Base-by-base conservation (phyloP, 345 rosid genomes). In the Pistacia atlantica region DNA sequence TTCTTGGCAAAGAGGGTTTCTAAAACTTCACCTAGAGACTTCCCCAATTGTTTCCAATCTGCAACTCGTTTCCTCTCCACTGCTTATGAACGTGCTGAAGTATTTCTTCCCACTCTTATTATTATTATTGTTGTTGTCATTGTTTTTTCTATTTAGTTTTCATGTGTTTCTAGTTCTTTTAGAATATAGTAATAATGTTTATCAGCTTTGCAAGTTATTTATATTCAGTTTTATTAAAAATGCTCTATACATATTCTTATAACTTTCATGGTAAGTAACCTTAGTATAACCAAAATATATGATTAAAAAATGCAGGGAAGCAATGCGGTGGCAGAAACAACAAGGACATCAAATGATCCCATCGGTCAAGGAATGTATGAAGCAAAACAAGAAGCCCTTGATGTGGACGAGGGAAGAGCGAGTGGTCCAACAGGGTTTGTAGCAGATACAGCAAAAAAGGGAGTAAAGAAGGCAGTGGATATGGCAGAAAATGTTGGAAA, bases 381-480 rank as follows among this genome's bases (percentile, higher is more conserved):
- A 45, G 82, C 79, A 20, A 78, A 80, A 33, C 84, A 75, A 55
- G 75, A 80, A 56, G 56, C 80, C 2, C 31, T 74, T 10, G 82
- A 61, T 38, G 38, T 11, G 3, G 85, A 73, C 49, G 77, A 85
- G 65, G 78, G 67, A 37, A 76, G 56, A 51, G 69, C 78, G 3
- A 65, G 81, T n/a, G 61, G 49, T 9, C 37, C 67, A 8, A 6
- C 74, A 0, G 79, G 75, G 38, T 81, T 74, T 65, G 80, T 76
- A 70, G 71, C 80, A 14, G 89, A 92, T 2, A 86, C 74, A 56
- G 87, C 76, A 7, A 84, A 80, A 74, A 87, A 88, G 18, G 88
- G 85, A 5, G 85, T 79, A 0, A 82, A 81, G 35, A 89, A 83
- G 76, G 89, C 83, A 7, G 83, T 66, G 31, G 80, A 80, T n/a